These are phyloP conservation scores for Fagopyrum esculentum DNA, from an alignment of 148 eudicot genomes.

Conservation along the genomic window DNA sequence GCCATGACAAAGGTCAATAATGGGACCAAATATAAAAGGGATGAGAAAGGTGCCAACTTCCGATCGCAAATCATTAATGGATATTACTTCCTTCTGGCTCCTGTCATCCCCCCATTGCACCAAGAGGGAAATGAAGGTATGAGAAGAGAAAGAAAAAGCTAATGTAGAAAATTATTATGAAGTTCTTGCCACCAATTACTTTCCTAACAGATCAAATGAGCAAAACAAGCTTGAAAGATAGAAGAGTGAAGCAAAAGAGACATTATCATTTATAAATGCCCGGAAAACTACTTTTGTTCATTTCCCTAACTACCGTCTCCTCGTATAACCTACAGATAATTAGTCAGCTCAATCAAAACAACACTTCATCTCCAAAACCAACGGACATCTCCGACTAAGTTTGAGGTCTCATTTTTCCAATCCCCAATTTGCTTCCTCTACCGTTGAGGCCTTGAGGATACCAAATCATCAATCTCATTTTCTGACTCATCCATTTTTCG, in stretches of 20 bases:
- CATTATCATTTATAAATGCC: neutral
- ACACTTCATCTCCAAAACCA: neutral
- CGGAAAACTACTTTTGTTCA: neutral
- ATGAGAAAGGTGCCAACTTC: neutral
- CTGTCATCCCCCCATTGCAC: neutral
- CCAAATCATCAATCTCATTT: neutral
- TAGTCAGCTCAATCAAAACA: neutral
- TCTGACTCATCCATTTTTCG: neutral
- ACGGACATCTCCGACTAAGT: neutral
- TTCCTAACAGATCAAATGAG: neutral
- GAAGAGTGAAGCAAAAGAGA: neutral
- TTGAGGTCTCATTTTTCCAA: neutral
- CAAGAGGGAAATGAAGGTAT: neutral
- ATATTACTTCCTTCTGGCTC: neutral
- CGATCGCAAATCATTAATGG: neutral
- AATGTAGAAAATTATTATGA: neutral
- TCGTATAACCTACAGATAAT: neutral
- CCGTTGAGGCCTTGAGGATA: neutral
- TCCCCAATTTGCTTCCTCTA: conserved; percentile 1
- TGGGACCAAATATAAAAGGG: neutral
- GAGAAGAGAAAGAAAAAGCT: neutral
- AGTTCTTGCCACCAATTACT: neutral
- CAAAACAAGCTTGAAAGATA: neutral
- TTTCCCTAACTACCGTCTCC: neutral
- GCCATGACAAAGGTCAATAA: neutral